Base-by-base conservation (phyloP, 495 filamentous ascomycete species). In the Penicillium bovifimosum region DNA sequence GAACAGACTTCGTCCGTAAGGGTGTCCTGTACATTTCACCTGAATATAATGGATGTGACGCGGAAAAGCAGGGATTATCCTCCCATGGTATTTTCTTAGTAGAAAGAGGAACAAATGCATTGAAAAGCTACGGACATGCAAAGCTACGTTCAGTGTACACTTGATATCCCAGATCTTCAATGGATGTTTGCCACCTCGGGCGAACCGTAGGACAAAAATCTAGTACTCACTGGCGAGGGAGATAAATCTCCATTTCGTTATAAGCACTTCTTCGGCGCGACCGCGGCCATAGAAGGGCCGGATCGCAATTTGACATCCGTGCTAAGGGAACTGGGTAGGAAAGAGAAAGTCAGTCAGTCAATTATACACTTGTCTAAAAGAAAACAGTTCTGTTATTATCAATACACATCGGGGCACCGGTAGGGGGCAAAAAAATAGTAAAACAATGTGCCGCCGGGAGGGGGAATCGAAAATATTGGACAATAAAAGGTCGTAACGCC, bases 251-350 rank as follows among this genome's bases (percentile, higher is more conserved):
- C 56, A 31, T 38, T 13, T 75, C 59, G 39, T 78, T 86, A 67
- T 86, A 67, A 84, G 82, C 82, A 86, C 81, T 77, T 83, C 80
- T 84, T 90, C 87, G 90, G 90, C 90, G 90, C 90, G 91, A 88
- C 84, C 76, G 73, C 82, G 89, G 87, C 81, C 87, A 95, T 86
- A 68, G 73, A 77, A 73, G 60, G 77, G 76, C 84, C 78, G 81
- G 77, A 86, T 88, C 89, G 90, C 83, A 96, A 95, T 95, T 95
- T 96, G 91, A 95, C 91, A 96, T 95, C 87, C 85, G 88, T 95
- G 90, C 91, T 91, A 68, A 56, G 9, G 32, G 32, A 38, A 38
- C 16, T 24, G 28, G 18, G 34, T 20, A 1, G 13, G 26, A 43
- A 16, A n/a, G 17, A 20, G 8, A 38, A 8, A 11, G 6, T 29